Evolutionary conservation across 805 yeast genomes (phyloP), one percentile per base, ranked within the genome.

Genomic region (Metschnikowia matae): DNA sequence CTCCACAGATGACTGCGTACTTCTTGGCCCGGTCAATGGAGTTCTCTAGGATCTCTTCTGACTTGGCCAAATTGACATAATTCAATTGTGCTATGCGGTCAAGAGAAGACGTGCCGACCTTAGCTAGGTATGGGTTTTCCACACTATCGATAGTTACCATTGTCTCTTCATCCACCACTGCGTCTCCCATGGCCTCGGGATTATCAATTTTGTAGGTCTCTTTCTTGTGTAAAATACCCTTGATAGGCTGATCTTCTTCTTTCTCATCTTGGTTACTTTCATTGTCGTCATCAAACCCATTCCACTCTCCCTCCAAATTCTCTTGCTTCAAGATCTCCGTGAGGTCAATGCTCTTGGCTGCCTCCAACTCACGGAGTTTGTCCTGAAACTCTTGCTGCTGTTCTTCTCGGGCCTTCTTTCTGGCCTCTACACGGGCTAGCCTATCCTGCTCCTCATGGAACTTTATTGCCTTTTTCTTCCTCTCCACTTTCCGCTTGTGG

Each of bases 401-500:
- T 61, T 88, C 96, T 17, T 87, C 87, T 55, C 92, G 75, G 18
- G 82, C 65, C 58, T 77, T 74, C 56, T 83, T 81, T 52, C 97
- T 79, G 62, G 88, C 96, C 57, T 86, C 95, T 10, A 89, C 75
- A 59, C 80, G 80, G 2, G 82, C 83, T 55, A 81, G 71, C 50
- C 91, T 77, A 4, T 85, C 94, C 63, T 85, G 87, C 63, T 91
- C 96, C 58, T 85, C 83, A 46, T 80, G 80, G 60, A 75, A 83
- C 52, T 80, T 88, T 57, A 81, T 83, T 0, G 97, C 98, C 56
- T 85, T 83, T 70, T 89, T 91, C 69, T 87, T 87, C 66, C 98
- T 79, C 62, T 87, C 87, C 15, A 92, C 65, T 65, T 92, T 92
- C 62, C 99, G 80, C 70, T 92, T 92, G 68, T 94, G 98, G 67